Percentiles rank a stretch among this genome's conserved stretches.
Conservation (phyloP, 495 filamentous ascomycete genomes). For the Lophiostoma macrostomum region DNA sequence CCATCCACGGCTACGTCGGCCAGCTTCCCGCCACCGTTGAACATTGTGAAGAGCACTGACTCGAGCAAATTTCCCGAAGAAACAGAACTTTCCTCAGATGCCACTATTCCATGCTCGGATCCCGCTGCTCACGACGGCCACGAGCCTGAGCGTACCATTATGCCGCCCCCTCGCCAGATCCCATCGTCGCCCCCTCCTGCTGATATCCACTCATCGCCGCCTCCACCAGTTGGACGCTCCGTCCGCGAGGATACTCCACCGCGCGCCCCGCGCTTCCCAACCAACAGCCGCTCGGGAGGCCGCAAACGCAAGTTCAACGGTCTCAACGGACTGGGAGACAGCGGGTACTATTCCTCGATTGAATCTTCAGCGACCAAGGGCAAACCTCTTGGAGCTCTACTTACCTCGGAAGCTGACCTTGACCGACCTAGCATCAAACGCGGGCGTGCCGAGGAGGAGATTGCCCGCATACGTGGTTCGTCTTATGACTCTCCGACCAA, state of each 20-base stretch:
- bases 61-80: slow-evolving; percentile 50
- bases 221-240: slow-evolving; percentile 57
- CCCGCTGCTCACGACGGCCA: slow-evolving; percentile 64
- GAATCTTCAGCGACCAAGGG: slow-evolving; percentile 86
- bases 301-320: slow-evolving; percentile 66
- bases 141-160: slow-evolving; percentile 45
- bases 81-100: slow-evolving; percentile 81
- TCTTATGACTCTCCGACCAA: slow-evolving; percentile 89
- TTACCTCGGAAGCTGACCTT: slow-evolving; percentile 67
- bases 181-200: slow-evolving; percentile 61
- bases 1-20: slow-evolving; percentile 38
- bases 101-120: slow-evolving; percentile 88
- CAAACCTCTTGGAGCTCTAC: slow-evolving; percentile 55
- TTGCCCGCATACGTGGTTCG: slow-evolving; percentile 86
- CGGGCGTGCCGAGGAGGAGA: slow-evolving; percentile 91
- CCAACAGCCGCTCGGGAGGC: slow-evolving; percentile 55
- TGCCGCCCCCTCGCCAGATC: slow-evolving; percentile 41
- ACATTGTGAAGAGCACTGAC: slow-evolving; percentile 36
- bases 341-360: slow-evolving; percentile 95
- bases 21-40: slow-evolving; percentile 37
- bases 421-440: slow-evolving; percentile 77
- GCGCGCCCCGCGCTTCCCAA: slow-evolving; percentile 53
- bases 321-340: slow-evolving; percentile 75
- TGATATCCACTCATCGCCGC: slow-evolving; percentile 81
- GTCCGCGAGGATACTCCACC: slow-evolving; percentile 71